phyloP scores from a whole-genome alignment of 331 rosid species.

The Acacia pycnantha region DNA sequence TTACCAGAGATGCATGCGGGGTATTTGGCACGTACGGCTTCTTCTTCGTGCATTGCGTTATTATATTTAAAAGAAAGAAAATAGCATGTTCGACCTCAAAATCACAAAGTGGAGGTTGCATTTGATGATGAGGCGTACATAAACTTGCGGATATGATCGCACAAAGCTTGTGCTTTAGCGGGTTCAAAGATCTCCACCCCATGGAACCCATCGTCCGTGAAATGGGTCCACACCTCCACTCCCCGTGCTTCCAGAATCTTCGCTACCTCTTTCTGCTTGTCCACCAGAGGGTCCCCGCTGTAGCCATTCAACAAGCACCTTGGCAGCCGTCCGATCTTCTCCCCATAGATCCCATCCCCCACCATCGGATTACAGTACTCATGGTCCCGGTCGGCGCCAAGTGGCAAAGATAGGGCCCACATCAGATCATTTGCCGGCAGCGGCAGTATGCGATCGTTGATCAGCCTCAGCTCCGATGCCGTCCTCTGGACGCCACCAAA shows the following conservation, averaged over 20 bases:
- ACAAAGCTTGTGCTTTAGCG: constrained; percentile 33
- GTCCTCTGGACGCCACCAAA: constrained; percentile 58
- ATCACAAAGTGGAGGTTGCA: not conserved
- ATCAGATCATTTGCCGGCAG: constrained; percentile 48
- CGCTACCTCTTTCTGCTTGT: constrained; percentile 56
- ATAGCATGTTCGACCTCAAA: too few relatives aligned
- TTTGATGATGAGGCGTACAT: constrained; percentile 2
- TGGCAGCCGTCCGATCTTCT: constrained; percentile 55
- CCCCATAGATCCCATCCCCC: not conserved
- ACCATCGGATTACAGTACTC: constrained; percentile 13
- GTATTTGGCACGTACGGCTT: too few relatives aligned
- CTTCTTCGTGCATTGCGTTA: not conserved
- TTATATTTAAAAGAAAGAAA: too few relatives aligned
- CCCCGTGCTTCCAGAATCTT: constrained; percentile 49
- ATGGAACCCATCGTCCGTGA: constrained; percentile 54
- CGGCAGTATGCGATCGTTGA: constrained; percentile 50
- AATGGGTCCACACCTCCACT: constrained; percentile 41
- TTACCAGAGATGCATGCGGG: too few relatives aligned
- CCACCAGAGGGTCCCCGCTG: constrained; percentile 67
- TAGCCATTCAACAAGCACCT: constrained; percentile 48
- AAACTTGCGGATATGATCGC: constrained; percentile 32
- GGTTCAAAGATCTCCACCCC: constrained; percentile 58
- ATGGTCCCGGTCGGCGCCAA: constrained; percentile 60
- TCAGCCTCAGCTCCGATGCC: constrained; percentile 42
- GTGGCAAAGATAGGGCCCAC: constrained; percentile 64